These are phyloP conservation scores for Digitaria exilis DNA, from an alignment of 202 grass and related monocot species.

Conservation along the genomic window DNA sequence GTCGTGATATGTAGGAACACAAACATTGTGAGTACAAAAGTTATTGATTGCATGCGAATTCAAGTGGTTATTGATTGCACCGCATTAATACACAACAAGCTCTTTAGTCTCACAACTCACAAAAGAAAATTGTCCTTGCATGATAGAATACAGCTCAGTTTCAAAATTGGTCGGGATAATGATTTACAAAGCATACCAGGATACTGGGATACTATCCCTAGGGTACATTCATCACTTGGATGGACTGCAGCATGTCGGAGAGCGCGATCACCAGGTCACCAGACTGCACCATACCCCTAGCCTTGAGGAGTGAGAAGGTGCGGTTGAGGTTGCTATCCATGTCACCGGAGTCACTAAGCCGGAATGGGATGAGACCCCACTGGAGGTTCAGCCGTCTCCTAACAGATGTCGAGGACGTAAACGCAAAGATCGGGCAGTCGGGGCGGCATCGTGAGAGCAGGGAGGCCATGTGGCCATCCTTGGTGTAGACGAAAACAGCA, in stretches of 20 bases:
- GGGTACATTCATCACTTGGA: conserved; percentile 93
- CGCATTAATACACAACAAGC: neutral
- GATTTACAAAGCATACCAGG: neutral
- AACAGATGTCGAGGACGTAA: conserved; percentile 76
- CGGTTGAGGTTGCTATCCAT: conserved; percentile 97
- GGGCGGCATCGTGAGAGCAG: conserved; percentile 85
- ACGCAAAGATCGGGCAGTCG: conserved; percentile 89
- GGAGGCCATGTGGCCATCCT: conserved; percentile 74
- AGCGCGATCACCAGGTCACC: conserved; percentile 86
- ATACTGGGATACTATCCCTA: conserved; percentile 15
- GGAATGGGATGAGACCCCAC: conserved; percentile 92
- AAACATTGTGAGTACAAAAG: no score
- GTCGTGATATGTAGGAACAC: no score
- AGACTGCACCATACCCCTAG: conserved; percentile 89
- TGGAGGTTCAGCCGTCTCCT: conserved; percentile 81
- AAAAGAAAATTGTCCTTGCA: neutral
- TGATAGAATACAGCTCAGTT: neutral
- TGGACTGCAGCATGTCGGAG: conserved; percentile 85
- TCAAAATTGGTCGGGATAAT: neutral
- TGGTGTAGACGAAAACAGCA: conserved; percentile 89
- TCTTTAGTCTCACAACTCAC: neutral
- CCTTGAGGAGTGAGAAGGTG: conserved; percentile 89
- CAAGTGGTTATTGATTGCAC: neutral
- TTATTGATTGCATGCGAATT: neutral
- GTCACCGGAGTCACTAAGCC: conserved; percentile 61